Evolutionary conservation across 1,284 basidiomycete genomes (phyloP).

Genomic region (Tylopilus sp.): DNA sequence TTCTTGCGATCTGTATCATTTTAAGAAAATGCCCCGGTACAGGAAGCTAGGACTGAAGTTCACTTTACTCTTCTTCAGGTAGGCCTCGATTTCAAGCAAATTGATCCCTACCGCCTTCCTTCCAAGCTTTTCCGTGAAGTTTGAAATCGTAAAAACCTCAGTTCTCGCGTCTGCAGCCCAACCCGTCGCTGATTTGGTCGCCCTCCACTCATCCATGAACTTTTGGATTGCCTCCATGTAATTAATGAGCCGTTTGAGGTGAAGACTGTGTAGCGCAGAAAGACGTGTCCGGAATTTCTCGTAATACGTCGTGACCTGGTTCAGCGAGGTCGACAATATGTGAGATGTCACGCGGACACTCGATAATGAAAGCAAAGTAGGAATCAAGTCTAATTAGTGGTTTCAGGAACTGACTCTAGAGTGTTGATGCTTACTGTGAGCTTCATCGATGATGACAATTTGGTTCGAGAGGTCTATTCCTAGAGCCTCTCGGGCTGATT

Average conservation of each 20-base stretch:
- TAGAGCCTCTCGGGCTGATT: constrained; percentile 78
- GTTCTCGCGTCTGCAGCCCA: constrained; percentile 25
- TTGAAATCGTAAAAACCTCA: constrained; percentile 61
- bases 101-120: constrained; percentile 70
- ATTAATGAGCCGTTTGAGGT: constrained; percentile 74
- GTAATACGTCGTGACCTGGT: constrained; percentile 80
- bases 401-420: background rate
- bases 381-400: constrained; percentile 63
- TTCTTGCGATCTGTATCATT: constrained; percentile 53
- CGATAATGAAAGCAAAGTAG: constrained; percentile 84
- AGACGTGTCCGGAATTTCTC: constrained; percentile 74
- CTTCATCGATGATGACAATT: constrained; percentile 91
- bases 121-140: constrained; percentile 65
- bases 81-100: constrained; percentile 76
- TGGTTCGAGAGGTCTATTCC: constrained; percentile 81
- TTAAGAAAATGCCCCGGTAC: constrained; percentile 1
- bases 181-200: constrained; percentile 23
- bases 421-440: constrained; percentile 69
- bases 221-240: constrained; percentile 66
- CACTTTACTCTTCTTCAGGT: constrained; percentile 84
- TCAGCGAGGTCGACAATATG: constrained; percentile 59
- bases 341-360: constrained; percentile 63
- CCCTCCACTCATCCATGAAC: constrained; percentile 50
- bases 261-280: constrained; percentile 68
- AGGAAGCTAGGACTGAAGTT: constrained; percentile 17